Percentiles rank a stretch among this genome's conserved stretches.
These are phyloP conservation scores for Chaetomiaceae sp. DNA, from an alignment of 2,329 filamentous ascomycete species.

Conservation along the genomic window DNA sequence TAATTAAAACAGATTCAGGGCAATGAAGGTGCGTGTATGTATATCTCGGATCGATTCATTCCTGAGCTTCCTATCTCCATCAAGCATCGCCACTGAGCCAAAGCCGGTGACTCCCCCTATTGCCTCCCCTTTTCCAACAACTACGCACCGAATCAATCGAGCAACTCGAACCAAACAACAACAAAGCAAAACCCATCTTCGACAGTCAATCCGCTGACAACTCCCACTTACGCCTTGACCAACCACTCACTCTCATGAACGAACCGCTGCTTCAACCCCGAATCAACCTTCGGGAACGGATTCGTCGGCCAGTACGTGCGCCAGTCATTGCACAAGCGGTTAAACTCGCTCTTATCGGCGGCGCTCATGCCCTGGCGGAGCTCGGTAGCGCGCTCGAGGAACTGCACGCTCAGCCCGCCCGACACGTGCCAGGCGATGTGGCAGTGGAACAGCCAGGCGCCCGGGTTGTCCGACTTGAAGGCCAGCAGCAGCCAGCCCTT, in stretches of 20 bases:
- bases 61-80: no score
- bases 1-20: no score
- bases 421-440: constrained; percentile 48
- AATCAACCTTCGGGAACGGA: constrained; percentile 24
- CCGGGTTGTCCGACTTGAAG: constrained; percentile 47
- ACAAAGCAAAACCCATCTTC: no score
- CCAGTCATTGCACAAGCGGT: constrained; percentile 27
- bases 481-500: constrained; percentile 44
- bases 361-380: constrained; percentile 11
- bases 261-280: constrained; percentile 18
- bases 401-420: constrained; percentile 47
- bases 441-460: constrained; percentile 46
- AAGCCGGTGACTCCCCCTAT: no score
- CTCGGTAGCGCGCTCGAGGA: constrained; percentile 36
- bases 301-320: constrained; percentile 22
- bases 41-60: no score
- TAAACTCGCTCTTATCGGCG: constrained; percentile 21
- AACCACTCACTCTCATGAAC: constrained; percentile 25
- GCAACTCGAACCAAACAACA: no score
- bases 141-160: no score
- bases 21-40: no score
- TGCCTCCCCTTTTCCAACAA: no score
- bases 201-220: no score
- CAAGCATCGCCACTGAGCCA: no score
- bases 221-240: neutral